Base-by-base conservation (phyloP, 2,329 filamentous ascomycete genomes). In the Fonsecaea nubica region DNA sequence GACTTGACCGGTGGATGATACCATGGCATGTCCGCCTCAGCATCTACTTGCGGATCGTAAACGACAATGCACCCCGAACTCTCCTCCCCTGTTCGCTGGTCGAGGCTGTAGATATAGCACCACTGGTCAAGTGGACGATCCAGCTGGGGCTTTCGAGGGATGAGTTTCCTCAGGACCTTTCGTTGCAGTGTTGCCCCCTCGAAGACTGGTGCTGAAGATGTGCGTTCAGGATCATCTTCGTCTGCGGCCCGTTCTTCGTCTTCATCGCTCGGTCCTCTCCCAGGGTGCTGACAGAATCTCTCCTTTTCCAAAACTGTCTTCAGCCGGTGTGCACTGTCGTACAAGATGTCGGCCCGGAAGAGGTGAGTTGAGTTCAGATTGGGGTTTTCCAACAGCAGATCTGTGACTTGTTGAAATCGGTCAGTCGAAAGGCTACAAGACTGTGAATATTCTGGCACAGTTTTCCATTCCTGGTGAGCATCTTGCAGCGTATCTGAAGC, bases 1-100 rank as follows among this genome's bases (percentile, higher is more conserved):
- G 87, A 87, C 59, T 84, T 85, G 25, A 96, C 89, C 60, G 85
- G 83, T 25, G 94, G 94, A 75, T 97, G 93, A 78, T 97, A 98
- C 79, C 91, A 97, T 0, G 94, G 94, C 68, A 95, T 84, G 2
- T 90, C 85, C 13, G 85, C 82, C 10, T 84, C 80, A 1, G 80
- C 80, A 36, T 83, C 77, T 8, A 87, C 83, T 77, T 97, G 93
- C 7, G 94, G 92, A 5, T 91, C 83, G 76, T 96, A 97, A 38
- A 96, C 77, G 15, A 96, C 87, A 60, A 94, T 59, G 53, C 55
- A 21, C 12, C 66, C 58, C n/a, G 62, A 58, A 32, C 30, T 32
- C 1, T 45, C 56, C 10, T 52, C 25, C 25, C 25, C 59, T 18
- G 50, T 36, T 3, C 64, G 61, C 42, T 73, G 64, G 58, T 33